These are phyloP conservation scores for Catunica adiposa DNA, from an alignment of 2,329 filamentous ascomycete genomes.

Conservation along the genomic window DNA sequence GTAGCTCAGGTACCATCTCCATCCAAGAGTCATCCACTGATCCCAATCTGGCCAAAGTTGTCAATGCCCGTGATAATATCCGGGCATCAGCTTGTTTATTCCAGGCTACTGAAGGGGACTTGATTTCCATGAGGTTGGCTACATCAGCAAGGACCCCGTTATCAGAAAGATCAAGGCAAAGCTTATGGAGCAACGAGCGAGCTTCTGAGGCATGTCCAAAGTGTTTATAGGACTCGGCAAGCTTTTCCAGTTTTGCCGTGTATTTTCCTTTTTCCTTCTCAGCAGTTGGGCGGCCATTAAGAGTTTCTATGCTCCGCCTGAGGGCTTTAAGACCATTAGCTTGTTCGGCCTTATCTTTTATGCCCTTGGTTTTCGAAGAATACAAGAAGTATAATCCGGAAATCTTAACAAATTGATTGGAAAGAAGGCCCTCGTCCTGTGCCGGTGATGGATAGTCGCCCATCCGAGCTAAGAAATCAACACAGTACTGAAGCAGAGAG, in stretches of 20 bases:
- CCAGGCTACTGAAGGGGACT: slow-evolving; percentile 39
- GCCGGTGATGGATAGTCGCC: slow-evolving; percentile 22
- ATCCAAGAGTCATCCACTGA: slow-evolving; percentile 42
- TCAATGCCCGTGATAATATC: slow-evolving; percentile 41
- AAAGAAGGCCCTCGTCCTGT: slow-evolving; percentile 18
- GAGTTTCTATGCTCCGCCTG: slow-evolving; percentile 44
- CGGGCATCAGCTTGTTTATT: slow-evolving; percentile 31
- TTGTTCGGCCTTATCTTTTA: slow-evolving; percentile 26
- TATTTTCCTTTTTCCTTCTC: slow-evolving; percentile 46
- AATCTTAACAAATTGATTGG: slow-evolving; percentile 45
- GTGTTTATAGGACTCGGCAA: slow-evolving; percentile 43
- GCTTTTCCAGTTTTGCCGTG: slow-evolving; percentile 46
- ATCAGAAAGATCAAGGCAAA: slow-evolving; percentile 45
- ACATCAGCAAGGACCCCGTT: slow-evolving; percentile 39
- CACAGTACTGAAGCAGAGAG: slow-evolving; percentile 38
- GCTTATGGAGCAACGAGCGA: slow-evolving; percentile 38
- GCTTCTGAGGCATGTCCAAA: slow-evolving; percentile 39
- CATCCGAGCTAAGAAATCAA: slow-evolving; percentile 36
- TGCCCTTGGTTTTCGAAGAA: slow-evolving; percentile 23
- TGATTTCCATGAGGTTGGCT: slow-evolving; percentile 30
- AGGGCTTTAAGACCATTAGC: slow-evolving; percentile 37
- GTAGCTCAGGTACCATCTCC: slow-evolving; percentile 32
- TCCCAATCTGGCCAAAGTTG: slow-evolving; percentile 39
- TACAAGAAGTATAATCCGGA: slow-evolving; percentile 57
- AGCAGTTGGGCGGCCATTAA: slow-evolving; percentile 34